Evolutionary conservation across 2,329 filamentous ascomycete species (phyloP).

Genomic region (Teratosphaeria pseudoeucalypti): DNA sequence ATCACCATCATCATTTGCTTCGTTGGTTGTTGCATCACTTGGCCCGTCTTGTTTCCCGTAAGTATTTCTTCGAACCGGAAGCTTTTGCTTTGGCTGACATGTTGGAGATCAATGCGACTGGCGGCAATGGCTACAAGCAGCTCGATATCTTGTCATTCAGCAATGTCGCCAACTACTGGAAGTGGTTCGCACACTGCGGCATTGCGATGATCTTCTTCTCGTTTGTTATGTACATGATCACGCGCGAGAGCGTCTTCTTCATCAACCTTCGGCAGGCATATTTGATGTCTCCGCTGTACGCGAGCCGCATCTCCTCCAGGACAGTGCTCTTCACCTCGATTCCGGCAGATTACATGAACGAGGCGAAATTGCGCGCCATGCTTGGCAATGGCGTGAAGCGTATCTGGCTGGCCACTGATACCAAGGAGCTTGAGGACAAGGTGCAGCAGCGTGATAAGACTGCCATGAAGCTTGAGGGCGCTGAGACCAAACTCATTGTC

Average conservation of each 20-base stretch:
- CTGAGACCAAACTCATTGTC: slow-evolving; percentile 77
- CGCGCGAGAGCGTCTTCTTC: slow-evolving; percentile 81
- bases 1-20: slow-evolving; percentile 69
- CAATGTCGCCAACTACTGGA: slow-evolving; percentile 55
- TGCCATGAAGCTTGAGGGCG: slow-evolving; percentile 71
- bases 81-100: not conserved
- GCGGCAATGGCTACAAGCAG: slow-evolving; percentile 52
- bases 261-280: slow-evolving; percentile 91
- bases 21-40: slow-evolving; percentile 72
- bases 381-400: slow-evolving; percentile 73
- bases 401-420: slow-evolving; percentile 74
- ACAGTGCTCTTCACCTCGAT: slow-evolving; percentile 86
- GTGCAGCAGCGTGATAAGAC: slow-evolving; percentile 73
- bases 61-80: not conserved
- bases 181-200: slow-evolving; percentile 73
- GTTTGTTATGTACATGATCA: slow-evolving; percentile 81
- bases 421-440: slow-evolving; percentile 64
- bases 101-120: slow-evolving; percentile 62
- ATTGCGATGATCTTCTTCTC: slow-evolving; percentile 72
- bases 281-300: slow-evolving; percentile 72
- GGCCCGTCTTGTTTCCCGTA: slow-evolving; percentile 72
- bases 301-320: slow-evolving; percentile 75
- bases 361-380: slow-evolving; percentile 64
- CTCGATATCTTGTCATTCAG: slow-evolving; percentile 71
- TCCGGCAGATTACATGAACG: slow-evolving; percentile 65